Conservation (phyloP, 495 filamentous ascomycete genomes). For the Penicillium cinerascens region DNA sequence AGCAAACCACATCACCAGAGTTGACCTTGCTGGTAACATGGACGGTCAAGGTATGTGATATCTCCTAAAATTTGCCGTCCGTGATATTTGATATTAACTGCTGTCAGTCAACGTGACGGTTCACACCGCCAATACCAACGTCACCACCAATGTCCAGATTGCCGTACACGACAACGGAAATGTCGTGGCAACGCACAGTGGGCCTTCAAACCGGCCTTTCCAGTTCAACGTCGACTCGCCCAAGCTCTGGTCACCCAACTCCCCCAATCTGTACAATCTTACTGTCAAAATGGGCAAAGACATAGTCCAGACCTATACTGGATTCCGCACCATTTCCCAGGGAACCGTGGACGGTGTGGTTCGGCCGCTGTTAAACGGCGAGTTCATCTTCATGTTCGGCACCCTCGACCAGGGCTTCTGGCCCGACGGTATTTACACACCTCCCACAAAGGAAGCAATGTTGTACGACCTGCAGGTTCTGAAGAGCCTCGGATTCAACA, state of each 20-base stretch:
- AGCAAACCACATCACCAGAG: slow-evolving; percentile 47
- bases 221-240: slow-evolving; percentile 49
- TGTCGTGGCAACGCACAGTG: slow-evolving; percentile 36
- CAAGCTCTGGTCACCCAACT: slow-evolving; percentile 57
- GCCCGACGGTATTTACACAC: slow-evolving; percentile 62
- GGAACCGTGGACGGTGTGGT: slow-evolving; percentile 55
- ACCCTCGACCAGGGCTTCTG: slow-evolving; percentile 68
- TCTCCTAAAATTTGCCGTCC: neutral
- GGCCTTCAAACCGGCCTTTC: slow-evolving; percentile 45
- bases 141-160: slow-evolving; percentile 38
- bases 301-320: slow-evolving; percentile 55
- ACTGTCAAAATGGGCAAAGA: slow-evolving; percentile 55
- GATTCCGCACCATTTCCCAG: slow-evolving; percentile 60
- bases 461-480: slow-evolving; percentile 57
- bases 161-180: slow-evolving; percentile 39
- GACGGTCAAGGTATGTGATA: slow-evolving; percentile 51
- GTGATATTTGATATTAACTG: slow-evolving; percentile 19
- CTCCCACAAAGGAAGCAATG: slow-evolving; percentile 62
- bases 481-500: slow-evolving; percentile 63
- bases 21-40: slow-evolving; percentile 57
- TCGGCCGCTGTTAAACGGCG: slow-evolving; percentile 59
- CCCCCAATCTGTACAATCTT: slow-evolving; percentile 61
- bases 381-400: slow-evolving; percentile 63
- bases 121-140: slow-evolving; percentile 29
- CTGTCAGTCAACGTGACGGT: slow-evolving; percentile 49